These are phyloP conservation scores for Takashimella tepidaria DNA, from an alignment of 1,284 basidiomycete genomes.

Conservation along the genomic window DNA sequence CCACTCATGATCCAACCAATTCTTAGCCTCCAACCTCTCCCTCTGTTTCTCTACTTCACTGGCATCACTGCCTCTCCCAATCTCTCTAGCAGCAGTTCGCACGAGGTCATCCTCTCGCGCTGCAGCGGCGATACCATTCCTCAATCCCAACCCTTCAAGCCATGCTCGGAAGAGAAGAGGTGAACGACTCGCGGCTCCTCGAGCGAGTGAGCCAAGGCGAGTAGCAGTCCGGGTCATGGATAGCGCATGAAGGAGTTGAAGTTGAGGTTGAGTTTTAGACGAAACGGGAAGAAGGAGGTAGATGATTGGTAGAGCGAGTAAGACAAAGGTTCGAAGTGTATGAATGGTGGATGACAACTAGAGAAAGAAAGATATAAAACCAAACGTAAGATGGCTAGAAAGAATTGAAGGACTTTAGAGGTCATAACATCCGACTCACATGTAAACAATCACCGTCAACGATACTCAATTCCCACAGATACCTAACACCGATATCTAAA, in stretches of 20 bases:
- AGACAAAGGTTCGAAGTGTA: conserved; percentile 18
- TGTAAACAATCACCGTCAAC: conserved; percentile 27
- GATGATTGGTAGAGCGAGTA: conserved; percentile 22
- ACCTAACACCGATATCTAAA: conserved; percentile 16
- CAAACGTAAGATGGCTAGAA: too few species aligned
- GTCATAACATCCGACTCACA: too few species aligned
- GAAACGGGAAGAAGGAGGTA: conserved; percentile 31
- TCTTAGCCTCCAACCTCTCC: conserved; percentile 3
- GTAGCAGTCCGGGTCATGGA: conserved; percentile 14
- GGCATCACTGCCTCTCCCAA: not conserved
- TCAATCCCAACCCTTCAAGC: not conserved
- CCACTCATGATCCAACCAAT: conserved; percentile 1
- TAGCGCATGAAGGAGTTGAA: conserved; percentile 8
- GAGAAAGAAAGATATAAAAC: not conserved
- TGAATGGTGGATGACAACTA: conserved; percentile 29
- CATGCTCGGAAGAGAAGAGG: not conserved
- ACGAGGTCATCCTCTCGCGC: conserved; percentile 11
- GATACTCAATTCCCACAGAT: conserved; percentile 22
- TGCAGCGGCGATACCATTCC: not conserved
- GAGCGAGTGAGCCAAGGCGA: conserved; percentile 14
- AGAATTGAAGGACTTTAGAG: not conserved
- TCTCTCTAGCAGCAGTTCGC: conserved; percentile 1
- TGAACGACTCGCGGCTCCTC: conserved; percentile 10
- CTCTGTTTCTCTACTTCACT: not conserved
- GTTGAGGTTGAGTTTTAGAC: conserved; percentile 1